Base-by-base conservation (phyloP, 2,329 filamentous ascomycete species). In the Leptosphaerulina australis region DNA sequence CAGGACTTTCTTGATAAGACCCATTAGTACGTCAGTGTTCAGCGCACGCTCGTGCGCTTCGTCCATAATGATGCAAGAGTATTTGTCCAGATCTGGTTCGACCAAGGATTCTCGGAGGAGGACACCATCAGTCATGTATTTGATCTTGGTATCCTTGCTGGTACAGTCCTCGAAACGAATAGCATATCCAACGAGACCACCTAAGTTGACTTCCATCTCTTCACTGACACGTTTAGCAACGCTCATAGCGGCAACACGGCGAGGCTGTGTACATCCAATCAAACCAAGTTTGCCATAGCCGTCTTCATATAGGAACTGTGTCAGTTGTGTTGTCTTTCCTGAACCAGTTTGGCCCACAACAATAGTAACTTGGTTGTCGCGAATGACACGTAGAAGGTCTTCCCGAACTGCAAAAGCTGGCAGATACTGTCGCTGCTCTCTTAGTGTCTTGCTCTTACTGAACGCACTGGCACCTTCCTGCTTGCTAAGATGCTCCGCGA, bases 31-130 rank as follows among this genome's bases (percentile, higher is more conserved):
- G 72, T 99, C 94, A 0, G 94, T 99, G 68, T 99, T 97, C 39
- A 99, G 77, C 1, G 94, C 93, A 71, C 94, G 84, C 74, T 99
- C 94, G 81, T 99, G 94, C 4, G 94, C 95, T 77, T 99, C 94
- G 69, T 99, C 94, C 94, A 99, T 99, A 74, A 99, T 99, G 64
- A 99, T 91, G 70, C 92, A 97, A 11, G 93, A 96, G 71, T 99
- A 99, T 58, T 90, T 90, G 72, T 97, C 94, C 35, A 99, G 80
- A 70, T 99, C 93, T 5, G 88, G 85, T 72, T 97, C 93, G 52
- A 91, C 92, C 9, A 99, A 80, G 5, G 91, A 97, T 68, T 99
- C 95, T 76, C 94, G 84, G 24, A 99, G 82, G 34, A 99, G 78
- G 17, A 99, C 90, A 77, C 94, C 94, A 67, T 99, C 95, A 0